Evolutionary conservation across 176 grass and related monocot genomes (phyloP).

Genomic region (Aegilops bicornis): DNA sequence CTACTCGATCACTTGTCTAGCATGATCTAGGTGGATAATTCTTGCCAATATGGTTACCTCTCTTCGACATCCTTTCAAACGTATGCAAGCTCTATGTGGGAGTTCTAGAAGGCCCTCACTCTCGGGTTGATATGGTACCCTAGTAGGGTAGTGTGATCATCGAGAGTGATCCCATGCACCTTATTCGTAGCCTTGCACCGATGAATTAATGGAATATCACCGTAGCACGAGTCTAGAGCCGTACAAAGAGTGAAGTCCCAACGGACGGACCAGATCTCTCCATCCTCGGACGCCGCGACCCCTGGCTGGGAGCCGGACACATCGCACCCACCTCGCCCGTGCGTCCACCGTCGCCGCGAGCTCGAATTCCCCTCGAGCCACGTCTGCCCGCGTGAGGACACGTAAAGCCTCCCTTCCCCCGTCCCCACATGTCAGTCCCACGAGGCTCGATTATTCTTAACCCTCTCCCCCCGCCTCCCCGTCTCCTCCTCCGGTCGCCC

Average conservation of each 20-base stretch:
- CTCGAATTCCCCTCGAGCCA: constrained; percentile 16
- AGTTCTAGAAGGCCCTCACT: too few relatives aligned
- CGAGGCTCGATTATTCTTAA: constrained; percentile 1
- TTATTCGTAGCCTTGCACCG: too few relatives aligned
- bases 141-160: too few relatives aligned
- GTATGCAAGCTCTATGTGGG: too few relatives aligned
- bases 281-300: background rate
- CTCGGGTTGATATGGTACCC: too few relatives aligned
- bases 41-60: too few relatives aligned
- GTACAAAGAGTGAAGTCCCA: background rate
- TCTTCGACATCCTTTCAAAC: too few relatives aligned
- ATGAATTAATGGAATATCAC: background rate
- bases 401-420: background rate
- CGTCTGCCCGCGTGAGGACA: constrained; percentile 26
- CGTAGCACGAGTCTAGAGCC: background rate
- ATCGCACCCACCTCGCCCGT: constrained; percentile 40
- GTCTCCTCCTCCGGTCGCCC: constrained; percentile 11
- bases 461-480: background rate
- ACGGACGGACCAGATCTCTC: background rate
- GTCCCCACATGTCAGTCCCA: constrained; percentile 29
- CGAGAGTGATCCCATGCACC: too few relatives aligned
- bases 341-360: background rate
- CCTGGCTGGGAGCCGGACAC: constrained; percentile 53
- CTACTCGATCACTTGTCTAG: too few relatives aligned
- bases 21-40: too few relatives aligned